Conservation (phyloP, 352 stramenopile genomes). For the Thalassiosira oceanica region DNA sequence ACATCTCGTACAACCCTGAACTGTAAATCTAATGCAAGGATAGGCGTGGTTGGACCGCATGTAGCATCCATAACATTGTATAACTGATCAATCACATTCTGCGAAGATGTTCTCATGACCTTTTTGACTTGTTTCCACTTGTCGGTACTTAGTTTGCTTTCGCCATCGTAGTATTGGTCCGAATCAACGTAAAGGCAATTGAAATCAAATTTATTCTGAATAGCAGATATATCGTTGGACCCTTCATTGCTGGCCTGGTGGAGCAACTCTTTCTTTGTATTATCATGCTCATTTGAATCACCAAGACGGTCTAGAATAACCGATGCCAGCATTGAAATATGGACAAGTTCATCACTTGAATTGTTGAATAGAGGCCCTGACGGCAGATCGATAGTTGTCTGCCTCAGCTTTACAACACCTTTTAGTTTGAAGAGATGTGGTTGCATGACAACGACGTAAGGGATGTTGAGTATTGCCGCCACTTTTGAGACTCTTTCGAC, state of each 20-base stretch:
- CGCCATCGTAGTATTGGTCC: constrained; percentile 67
- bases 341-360: constrained; percentile 43
- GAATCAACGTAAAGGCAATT: constrained; percentile 71
- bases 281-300: constrained; percentile 8
- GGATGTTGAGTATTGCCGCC: constrained; percentile 53
- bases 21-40: constrained; percentile 68
- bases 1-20: constrained; percentile 69
- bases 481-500: constrained; percentile 43
- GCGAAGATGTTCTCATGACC: constrained; percentile 46
- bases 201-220: constrained; percentile 25
- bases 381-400: constrained; percentile 34
- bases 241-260: constrained; percentile 5
- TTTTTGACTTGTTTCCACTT: constrained; percentile 67
- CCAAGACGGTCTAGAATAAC: constrained; percentile 24
- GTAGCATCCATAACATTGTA: constrained; percentile 42
- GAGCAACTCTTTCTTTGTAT: background rate
- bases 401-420: constrained; percentile 57
- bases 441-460: constrained; percentile 73
- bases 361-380: constrained; percentile 42
- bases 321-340: constrained; percentile 15
- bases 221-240: constrained; percentile 4
- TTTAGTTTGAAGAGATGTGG: constrained; percentile 69
- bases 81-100: constrained; percentile 51
- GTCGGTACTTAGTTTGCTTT: constrained; percentile 40
- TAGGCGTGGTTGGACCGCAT: constrained; percentile 30